phyloP scores from a whole-genome alignment of 1,139 yeast genomes.

The Chernovozyma aurita region DNA sequence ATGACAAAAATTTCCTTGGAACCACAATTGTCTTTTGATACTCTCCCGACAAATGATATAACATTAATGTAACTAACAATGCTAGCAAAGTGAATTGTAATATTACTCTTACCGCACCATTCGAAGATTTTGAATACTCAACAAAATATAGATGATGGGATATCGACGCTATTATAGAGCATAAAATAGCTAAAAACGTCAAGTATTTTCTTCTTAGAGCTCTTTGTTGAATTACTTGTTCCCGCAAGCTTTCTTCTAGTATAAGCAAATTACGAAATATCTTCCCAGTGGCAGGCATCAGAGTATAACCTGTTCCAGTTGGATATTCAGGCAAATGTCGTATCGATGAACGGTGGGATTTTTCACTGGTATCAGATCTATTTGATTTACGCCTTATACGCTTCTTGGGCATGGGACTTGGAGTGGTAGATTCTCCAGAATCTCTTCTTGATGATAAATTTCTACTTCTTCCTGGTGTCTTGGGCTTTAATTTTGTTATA shows the following conservation, averaged over 20 bases:
- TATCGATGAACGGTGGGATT: conserved; percentile 16
- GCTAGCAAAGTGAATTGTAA: conserved; percentile 65
- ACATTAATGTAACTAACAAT: conserved; percentile 60
- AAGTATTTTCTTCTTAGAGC: conserved; percentile 69
- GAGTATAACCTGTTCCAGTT: conserved; percentile 36
- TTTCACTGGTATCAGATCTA: conserved; percentile 26
- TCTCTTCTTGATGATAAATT: conserved; percentile 7
- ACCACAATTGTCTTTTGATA: conserved; percentile 78
- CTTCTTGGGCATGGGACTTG: conserved; percentile 22
- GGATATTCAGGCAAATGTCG: conserved; percentile 14
- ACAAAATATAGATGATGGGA: conserved; percentile 37
- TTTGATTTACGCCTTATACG: conserved; percentile 28
- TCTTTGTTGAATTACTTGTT: conserved; percentile 72
- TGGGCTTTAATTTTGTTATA: neutral
- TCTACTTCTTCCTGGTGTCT: conserved; percentile 10
- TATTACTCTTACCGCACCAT: conserved; percentile 38
- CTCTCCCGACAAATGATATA: conserved; percentile 87
- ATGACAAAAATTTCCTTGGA: conserved; percentile 71
- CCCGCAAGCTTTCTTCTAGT: conserved; percentile 77
- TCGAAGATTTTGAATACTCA: conserved; percentile 16
- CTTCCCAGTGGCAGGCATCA: conserved; percentile 61
- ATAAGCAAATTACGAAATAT: conserved; percentile 76
- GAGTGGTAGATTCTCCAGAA: conserved; percentile 13
- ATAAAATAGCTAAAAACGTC: conserved; percentile 56
- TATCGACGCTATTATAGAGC: conserved; percentile 38